Conservation (phyloP, 2,329 filamentous ascomycete genomes). For the Dactylellina haptotyla region DNA sequence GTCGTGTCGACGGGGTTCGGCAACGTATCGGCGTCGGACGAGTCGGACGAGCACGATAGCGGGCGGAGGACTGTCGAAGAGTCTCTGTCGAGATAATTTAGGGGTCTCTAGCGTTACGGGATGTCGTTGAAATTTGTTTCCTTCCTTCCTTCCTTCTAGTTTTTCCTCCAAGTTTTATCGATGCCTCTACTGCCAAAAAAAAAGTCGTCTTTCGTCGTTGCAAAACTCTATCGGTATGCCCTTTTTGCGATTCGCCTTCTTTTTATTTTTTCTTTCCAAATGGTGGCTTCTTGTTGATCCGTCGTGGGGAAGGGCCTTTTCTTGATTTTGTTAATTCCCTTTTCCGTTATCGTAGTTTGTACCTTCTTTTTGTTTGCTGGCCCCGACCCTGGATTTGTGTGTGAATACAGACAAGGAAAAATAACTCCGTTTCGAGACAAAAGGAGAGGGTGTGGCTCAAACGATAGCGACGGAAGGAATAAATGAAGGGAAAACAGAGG, state of each 20-base stretch:
- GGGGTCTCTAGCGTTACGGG: not conserved
- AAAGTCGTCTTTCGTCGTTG: constrained; percentile 22
- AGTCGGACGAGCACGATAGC: constrained; percentile 9
- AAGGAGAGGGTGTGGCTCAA: constrained; percentile 22
- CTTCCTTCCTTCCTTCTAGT: not conserved
- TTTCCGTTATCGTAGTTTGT: not conserved
- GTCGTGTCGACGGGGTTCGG: not conserved
- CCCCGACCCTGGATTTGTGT: not conserved
- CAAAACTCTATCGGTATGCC: not conserved
- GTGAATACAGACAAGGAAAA: constrained; percentile 22
- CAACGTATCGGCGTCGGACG: not conserved
- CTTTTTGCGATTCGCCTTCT: not conserved
- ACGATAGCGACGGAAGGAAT: constrained; percentile 13
- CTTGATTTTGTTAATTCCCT: not conserved
- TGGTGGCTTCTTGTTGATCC: no score
- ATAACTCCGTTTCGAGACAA: constrained; percentile 32
- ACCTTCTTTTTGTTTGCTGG: no score
- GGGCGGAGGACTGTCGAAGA: not conserved
- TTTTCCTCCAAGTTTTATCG: constrained; percentile 12
- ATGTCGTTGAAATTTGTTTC: not conserved
- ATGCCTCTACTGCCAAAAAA: not conserved
- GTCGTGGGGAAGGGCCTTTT: no score
- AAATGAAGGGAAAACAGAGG: constrained; percentile 1
- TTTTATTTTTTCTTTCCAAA: constrained; percentile 12
- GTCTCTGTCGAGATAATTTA: not conserved